Evolutionary conservation across 1,139 yeast species (phyloP).

Genomic region (Debaryomyces udenii): DNA sequence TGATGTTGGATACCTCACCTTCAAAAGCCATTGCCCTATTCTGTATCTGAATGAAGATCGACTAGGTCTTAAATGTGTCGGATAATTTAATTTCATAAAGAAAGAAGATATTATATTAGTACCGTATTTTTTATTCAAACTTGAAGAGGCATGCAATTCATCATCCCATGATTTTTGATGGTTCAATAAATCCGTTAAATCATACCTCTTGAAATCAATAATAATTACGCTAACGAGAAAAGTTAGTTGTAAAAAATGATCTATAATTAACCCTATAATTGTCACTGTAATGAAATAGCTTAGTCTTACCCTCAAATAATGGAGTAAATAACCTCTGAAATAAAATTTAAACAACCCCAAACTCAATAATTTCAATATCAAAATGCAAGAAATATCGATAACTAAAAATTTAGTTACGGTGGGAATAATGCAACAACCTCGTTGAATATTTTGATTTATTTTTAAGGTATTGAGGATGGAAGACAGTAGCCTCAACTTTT

Average conservation of each 20-base stretch:
- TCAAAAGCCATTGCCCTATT: constrained; percentile 40
- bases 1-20: constrained; percentile 35
- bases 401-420: constrained; percentile 23
- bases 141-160: not conserved
- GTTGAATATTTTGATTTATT: constrained; percentile 1
- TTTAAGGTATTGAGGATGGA: not conserved
- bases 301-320: constrained; percentile 23
- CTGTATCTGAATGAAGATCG: constrained; percentile 28
- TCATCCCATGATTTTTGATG: not conserved
- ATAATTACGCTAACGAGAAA: constrained; percentile 66
- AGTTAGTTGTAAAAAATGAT: constrained; percentile 61
- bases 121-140: constrained; percentile 16
- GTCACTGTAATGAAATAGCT: constrained; percentile 21
- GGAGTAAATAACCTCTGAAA: constrained; percentile 23
- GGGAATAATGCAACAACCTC: constrained; percentile 18
- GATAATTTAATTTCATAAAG: constrained; percentile 24
- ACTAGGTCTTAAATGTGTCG: constrained; percentile 22
- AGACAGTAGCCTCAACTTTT: not conserved
- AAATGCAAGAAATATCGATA: constrained; percentile 14
- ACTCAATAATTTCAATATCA: constrained; percentile 13
- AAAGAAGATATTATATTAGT: constrained; percentile 31
- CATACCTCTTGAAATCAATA: constrained; percentile 66
- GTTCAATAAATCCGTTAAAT: constrained; percentile 54
- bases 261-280: constrained; percentile 49
- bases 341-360: constrained; percentile 17